Percentiles rank a stretch among this genome's conserved stretches.
These are phyloP conservation scores for Calonectria ilicicola DNA, from an alignment of 2,329 filamentous ascomycete genomes.

Conservation along the genomic window DNA sequence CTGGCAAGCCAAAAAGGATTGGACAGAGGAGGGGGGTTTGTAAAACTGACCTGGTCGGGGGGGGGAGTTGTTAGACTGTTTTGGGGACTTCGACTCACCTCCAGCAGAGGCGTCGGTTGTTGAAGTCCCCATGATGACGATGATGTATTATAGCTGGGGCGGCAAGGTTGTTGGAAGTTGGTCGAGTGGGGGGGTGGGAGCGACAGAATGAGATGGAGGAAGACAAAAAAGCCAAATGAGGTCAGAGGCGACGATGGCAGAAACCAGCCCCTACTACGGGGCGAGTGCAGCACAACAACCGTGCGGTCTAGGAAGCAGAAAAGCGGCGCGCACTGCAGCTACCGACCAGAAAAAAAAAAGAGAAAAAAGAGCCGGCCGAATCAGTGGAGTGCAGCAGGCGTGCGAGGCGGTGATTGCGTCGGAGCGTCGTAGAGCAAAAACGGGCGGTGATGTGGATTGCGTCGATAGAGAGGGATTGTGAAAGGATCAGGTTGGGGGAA, in stretches of 20 bases:
- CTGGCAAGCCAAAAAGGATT: constrained; percentile 22
- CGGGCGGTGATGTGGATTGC: constrained; percentile 46
- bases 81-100: constrained; percentile 63
- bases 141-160: constrained; percentile 56
- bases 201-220: constrained; percentile 40
- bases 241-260: constrained; percentile 51
- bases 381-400: constrained; percentile 39
- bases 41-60: constrained; percentile 56
- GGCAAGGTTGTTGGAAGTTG: constrained; percentile 42
- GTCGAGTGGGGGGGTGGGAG: constrained; percentile 46
- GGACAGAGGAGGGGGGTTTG: constrained; percentile 19
- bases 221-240: constrained; percentile 52
- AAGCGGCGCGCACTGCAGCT: constrained; percentile 19
- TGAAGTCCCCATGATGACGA: constrained; percentile 64
- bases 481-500: constrained; percentile 53
- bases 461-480: constrained; percentile 48
- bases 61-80: constrained; percentile 57
- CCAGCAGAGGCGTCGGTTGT: constrained; percentile 52
- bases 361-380: constrained; percentile 23
- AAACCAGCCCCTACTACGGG: constrained; percentile 34
- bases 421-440: constrained; percentile 35
- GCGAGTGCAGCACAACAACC: constrained; percentile 35
- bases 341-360: constrained; percentile 7
- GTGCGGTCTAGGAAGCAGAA: constrained; percentile 28
- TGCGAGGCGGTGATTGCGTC: constrained; percentile 36